Conservation (phyloP, 106 monocot species). For the Agapanthus africanus region DNA sequence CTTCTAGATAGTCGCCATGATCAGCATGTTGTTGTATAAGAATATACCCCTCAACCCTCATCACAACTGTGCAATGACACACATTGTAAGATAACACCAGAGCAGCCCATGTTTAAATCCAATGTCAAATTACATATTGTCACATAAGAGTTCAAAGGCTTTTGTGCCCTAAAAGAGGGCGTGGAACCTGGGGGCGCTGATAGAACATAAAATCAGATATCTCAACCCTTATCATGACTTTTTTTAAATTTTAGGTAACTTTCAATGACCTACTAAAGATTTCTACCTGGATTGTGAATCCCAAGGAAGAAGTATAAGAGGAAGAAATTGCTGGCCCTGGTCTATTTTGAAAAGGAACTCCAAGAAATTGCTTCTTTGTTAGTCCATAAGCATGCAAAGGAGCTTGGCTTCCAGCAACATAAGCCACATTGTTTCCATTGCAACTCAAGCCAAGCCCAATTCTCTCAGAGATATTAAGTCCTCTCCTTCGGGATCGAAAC, state of each 20-base stretch:
- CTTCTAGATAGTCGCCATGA: no score
- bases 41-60: no score
- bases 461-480: constrained; percentile 22
- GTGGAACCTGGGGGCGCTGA: no score
- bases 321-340: constrained; percentile 34
- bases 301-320: constrained; percentile 33
- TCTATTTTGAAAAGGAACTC: constrained; percentile 20
- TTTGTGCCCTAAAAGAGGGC: no score
- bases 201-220: no score
- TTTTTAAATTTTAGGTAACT: not conserved
- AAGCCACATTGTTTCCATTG: constrained; percentile 42
- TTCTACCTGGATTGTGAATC: constrained; percentile 34
- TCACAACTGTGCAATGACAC: no score
- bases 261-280: not conserved
- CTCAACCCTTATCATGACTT: no score
- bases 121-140: no score
- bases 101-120: no score
- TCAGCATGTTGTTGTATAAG: no score
- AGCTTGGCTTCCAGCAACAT: constrained; percentile 29
- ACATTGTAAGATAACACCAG: no score
- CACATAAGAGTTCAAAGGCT: no score
- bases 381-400: constrained; percentile 31
- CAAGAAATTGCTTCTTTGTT: constrained; percentile 17
- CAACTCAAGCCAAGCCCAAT: constrained; percentile 30
- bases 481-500: constrained; percentile 21